Conservation (phyloP, 345 rosid species). For the Rubroshorea leprosula region DNA sequence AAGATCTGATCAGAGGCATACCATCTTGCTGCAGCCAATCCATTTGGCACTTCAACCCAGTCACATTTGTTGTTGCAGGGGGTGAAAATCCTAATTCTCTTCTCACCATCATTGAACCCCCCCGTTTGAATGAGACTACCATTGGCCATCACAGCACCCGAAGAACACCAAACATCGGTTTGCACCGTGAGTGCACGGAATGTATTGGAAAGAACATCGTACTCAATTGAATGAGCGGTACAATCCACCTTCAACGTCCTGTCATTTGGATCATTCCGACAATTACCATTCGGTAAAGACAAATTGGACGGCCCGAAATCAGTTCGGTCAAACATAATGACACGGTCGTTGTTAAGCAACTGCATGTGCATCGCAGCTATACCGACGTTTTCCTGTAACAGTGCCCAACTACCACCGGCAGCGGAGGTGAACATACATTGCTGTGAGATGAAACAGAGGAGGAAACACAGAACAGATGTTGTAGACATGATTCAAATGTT, state of each 20-base stretch:
- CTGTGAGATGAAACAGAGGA: slow-evolving; percentile 14
- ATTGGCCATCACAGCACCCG: slow-evolving; percentile 56
- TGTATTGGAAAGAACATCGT: slow-evolving; percentile 41
- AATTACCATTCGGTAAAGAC: slow-evolving; percentile 50
- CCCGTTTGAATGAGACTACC: slow-evolving; percentile 71
- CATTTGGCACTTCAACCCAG: slow-evolving; percentile 50
- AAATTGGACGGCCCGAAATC: slow-evolving; percentile 70
- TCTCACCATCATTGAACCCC: slow-evolving; percentile 44
- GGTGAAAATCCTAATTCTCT: slow-evolving; percentile 35
- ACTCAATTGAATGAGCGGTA: slow-evolving; percentile 78
- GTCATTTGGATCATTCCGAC: slow-evolving; percentile 50
- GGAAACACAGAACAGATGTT: slow-evolving; percentile 12
- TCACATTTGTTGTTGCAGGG: slow-evolving; percentile 51
- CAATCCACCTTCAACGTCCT: slow-evolving; percentile 46
- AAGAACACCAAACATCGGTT: slow-evolving; percentile 79
- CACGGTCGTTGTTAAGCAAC: slow-evolving; percentile 72
- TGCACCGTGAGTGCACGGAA: slow-evolving; percentile 58
- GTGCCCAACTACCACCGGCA: slow-evolving; percentile 66
- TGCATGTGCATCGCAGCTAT: slow-evolving; percentile 90
- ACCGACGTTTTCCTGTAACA: slow-evolving; percentile 53
- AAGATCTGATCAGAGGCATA: slow-evolving; percentile 63
- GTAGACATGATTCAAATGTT: neutral
- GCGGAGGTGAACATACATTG: slow-evolving; percentile 22
- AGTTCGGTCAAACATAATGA: slow-evolving; percentile 68
- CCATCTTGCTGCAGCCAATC: slow-evolving; percentile 48